Evolutionary conservation across 2,329 filamentous ascomycete genomes (phyloP), one percentile per base, ranked within the genome.

Genomic region (Uncinocarpus reesii): DNA sequence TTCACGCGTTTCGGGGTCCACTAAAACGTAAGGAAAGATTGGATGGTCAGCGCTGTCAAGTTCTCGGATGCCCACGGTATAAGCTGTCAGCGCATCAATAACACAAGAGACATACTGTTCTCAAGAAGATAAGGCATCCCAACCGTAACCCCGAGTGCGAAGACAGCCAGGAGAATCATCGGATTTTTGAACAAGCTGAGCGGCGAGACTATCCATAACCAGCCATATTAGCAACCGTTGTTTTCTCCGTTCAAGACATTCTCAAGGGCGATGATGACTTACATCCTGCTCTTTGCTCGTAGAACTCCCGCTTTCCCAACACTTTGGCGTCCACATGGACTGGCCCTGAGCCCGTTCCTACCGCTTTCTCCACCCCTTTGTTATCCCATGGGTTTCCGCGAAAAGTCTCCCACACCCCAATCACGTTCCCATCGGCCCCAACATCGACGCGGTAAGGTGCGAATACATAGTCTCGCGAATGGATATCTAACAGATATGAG

Each of bases 121-220:
- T 96, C 89, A 71, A 96, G 81, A 48, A 98, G 67, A 67, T 95
- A 92, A 11, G 92, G 92, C 84, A 96, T 86, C 56, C 89, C 89
- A 59, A 96, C 76, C 54, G 95, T 88, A 56, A 95, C 72, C 4
- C 71, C 81, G 72, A 95, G 79, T 53, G 83, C 87, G 32, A 92
- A 80, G 28, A 94, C 68, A 3, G 84, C 88, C 72, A 98, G 83
- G 52, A 98, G 76, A 55, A 96, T 95, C 88, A 96, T 96, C 2
- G 92, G 92, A 63, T 86, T 95, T 73, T 92, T 92, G 59, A 95
- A 73, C 48, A 95, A 81, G 50, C 78, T 79, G 49, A 95, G 61
- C n/a, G 89, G 75, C 15, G 82, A 86, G 69, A 90, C 84, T 87
- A 40, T 40, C 15, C 34, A 7, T n/a, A 46, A 37, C 20, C 7